These are phyloP conservation scores for Ophiostoma sp. DNA, from an alignment of 2,329 filamentous ascomycete genomes.

Conservation along the genomic window DNA sequence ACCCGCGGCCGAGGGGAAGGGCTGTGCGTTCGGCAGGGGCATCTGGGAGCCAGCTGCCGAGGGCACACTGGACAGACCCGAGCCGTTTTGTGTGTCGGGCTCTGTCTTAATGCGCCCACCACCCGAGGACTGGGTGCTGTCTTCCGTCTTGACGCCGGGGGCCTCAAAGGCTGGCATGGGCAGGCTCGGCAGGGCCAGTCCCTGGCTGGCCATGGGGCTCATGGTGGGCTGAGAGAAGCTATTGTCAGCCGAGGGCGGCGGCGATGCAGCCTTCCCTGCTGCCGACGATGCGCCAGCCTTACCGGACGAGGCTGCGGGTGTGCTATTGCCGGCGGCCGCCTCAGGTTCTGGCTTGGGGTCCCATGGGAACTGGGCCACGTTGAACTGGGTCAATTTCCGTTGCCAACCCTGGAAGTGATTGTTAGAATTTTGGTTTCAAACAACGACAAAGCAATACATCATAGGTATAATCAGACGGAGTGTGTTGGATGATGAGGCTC, in stretches of 20 bases:
- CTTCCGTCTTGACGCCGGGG: conserved; percentile 15
- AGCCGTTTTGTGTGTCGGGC: conserved; percentile 19
- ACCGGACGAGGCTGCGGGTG: not conserved
- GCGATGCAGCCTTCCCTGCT: conserved; percentile 31
- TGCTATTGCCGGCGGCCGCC: conserved; percentile 39
- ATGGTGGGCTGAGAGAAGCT: conserved; percentile 40
- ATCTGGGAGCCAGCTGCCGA: not conserved
- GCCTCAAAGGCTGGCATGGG: conserved; percentile 32
- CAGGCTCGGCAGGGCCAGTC: conserved; percentile 35
- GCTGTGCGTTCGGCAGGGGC: conserved; percentile 35
- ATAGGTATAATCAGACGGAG: not conserved
- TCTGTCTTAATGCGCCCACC: conserved; percentile 33
- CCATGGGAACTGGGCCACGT: conserved; percentile 91
- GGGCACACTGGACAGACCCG: conserved; percentile 8
- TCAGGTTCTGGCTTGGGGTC: conserved; percentile 74
- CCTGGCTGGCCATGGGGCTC: conserved; percentile 39
- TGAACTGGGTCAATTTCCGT: conserved; percentile 79
- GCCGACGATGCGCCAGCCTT: not conserved
- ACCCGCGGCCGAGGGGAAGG: conserved; percentile 34
- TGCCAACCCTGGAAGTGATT: conserved; percentile 75
- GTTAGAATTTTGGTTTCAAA: conserved; percentile 4
- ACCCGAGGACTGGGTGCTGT: conserved; percentile 22
- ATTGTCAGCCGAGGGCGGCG: conserved; percentile 20
- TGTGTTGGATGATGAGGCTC: not conserved
- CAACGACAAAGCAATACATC: not conserved